Percentiles rank a stretch among this genome's conserved stretches.
Conservation (phyloP, 2,329 filamentous ascomycete genomes). For the Ophiostoma quercus region DNA sequence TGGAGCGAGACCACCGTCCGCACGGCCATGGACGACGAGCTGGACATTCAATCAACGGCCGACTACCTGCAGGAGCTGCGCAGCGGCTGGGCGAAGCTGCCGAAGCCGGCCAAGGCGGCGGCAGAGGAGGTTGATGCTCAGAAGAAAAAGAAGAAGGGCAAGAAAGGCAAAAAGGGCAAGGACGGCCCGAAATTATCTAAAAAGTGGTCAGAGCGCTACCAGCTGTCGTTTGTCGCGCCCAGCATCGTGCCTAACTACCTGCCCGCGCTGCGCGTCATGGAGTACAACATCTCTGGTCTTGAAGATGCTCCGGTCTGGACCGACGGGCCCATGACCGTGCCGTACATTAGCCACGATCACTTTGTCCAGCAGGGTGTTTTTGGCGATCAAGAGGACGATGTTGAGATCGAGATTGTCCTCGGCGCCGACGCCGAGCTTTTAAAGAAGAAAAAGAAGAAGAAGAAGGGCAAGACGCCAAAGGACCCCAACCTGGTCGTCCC, state of each 20-base stretch:
- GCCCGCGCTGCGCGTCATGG: slow-evolving; percentile 80
- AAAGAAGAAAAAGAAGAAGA: slow-evolving; percentile 21
- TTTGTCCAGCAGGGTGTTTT: slow-evolving; percentile 10
- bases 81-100: slow-evolving; percentile 70
- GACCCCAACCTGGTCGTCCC: slow-evolving; percentile 62
- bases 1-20: slow-evolving; percentile 36
- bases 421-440: too few species aligned
- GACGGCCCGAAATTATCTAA: slow-evolving; percentile 34
- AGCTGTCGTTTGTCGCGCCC: slow-evolving; percentile 72
- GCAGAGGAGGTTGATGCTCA: slow-evolving; percentile 28
- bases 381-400: background rate
- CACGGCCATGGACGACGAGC: slow-evolving; percentile 44
- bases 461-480: slow-evolving; percentile 31
- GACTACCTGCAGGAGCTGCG: slow-evolving; percentile 78
- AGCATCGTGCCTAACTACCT: slow-evolving; percentile 93
- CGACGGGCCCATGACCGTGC: slow-evolving; percentile 32
- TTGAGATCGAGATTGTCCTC: background rate
- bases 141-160: slow-evolving; percentile 24
- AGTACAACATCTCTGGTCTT: slow-evolving; percentile 84
- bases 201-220: slow-evolving; percentile 77
- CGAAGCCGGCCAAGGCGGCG: slow-evolving; percentile 39
- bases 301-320: slow-evolving; percentile 51
- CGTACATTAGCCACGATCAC: background rate
- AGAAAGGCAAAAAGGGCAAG: slow-evolving; percentile 31
- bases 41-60: slow-evolving; percentile 61